Base-by-base conservation (phyloP, 345 rosid species). In the Syzygium oleosum region DNA sequence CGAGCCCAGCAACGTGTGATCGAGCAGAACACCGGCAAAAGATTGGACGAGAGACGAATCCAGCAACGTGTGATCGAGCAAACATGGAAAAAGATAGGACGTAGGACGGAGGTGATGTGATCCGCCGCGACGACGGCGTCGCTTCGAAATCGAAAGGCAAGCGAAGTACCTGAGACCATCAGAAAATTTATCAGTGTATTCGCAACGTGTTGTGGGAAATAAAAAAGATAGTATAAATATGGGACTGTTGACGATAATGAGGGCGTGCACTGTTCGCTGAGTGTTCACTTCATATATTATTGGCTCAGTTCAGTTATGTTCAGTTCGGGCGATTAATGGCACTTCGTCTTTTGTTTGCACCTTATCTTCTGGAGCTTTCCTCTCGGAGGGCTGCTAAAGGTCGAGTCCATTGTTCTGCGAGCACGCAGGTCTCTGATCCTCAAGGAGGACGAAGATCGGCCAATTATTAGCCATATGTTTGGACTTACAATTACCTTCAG, bases 401-500 rank as follows among this genome's bases (percentile, higher is more conserved):
- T 73, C 83, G 49, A 19, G 83, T 73, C 83, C 49, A 1, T 73
- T 73, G 49, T 73, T 73, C 49, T 0, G 83, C 83, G 27, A 38
- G 83, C 83, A 73, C 83, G 83, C 83, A 38, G 83, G 25, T 73
- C 49, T 38, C 49, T 73, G 83, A 38, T 38, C 14, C 49, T 38
- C 83, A 38, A 5, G 49, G 38, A 58, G 34, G 52, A 6, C 87
- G 87, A 85, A 23, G 85, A 29, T 85, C 91, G 31, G 87, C 89
- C 51, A 85, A 87, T 51, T 87, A 78, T 78, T 85, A 85, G 58
- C 86, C 87, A 12, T 84, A 87, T 0, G 31, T 14, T 43, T 87
- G 90, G 90, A 89, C 54, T 80, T 85, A 61, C 91, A 80, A 63
- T 49, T 80, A 85, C 51, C 54, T 87, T 85, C 85, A 85, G 87